A percentile compares a stretch with the other conserved stretches of the same genome.
These are phyloP conservation scores for Candida pini DNA, from an alignment of 805 yeast genomes.

Conservation along the genomic window DNA sequence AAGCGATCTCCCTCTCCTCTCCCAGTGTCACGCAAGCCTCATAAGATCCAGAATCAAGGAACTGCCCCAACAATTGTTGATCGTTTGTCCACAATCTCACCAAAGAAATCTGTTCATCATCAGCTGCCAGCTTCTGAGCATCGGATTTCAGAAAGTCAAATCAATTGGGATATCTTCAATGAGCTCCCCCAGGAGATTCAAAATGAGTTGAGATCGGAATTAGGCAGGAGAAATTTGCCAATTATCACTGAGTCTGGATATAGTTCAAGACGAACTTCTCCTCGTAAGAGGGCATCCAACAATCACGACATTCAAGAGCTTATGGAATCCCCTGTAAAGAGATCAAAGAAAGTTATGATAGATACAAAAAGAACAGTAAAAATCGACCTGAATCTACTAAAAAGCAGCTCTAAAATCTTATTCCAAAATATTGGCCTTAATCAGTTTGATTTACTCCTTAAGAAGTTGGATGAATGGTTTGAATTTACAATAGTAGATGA, in stretches of 20 bases:
- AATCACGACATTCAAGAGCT: conserved; percentile 13
- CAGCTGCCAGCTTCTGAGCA: conserved; percentile 3
- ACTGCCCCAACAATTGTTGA: conserved; percentile 3
- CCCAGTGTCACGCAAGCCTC: no score
- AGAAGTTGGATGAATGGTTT: conserved; percentile 21
- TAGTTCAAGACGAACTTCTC: conserved; percentile 9
- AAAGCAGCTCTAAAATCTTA: conserved; percentile 5
- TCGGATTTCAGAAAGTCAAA: conserved; percentile 20
- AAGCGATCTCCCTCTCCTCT: no score
- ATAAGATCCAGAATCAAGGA: conserved; percentile 2
- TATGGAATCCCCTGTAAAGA: conserved; percentile 8
- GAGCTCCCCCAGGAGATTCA: conserved; percentile 64
- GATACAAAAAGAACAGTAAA: conserved; percentile 1
- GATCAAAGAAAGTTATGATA: neutral
- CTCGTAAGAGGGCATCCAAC: conserved; percentile 11
- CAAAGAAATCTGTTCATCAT: conserved; percentile 1
- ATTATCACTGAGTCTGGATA: no score
- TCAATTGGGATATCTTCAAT: conserved; percentile 61
- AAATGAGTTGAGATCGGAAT: conserved; percentile 51
- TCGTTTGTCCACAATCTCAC: conserved; percentile 1
- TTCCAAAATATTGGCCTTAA: conserved; percentile 23
- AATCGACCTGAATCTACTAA: conserved; percentile 7
- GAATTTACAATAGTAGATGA: conserved; percentile 13
- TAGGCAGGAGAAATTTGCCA: conserved; percentile 34
- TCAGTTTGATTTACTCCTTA: conserved; percentile 9